Evolutionary conservation across 1,284 basidiomycete species (phyloP), one percentile per base, ranked within the genome.

Genomic region (Apiotrichum montevideense): DNA sequence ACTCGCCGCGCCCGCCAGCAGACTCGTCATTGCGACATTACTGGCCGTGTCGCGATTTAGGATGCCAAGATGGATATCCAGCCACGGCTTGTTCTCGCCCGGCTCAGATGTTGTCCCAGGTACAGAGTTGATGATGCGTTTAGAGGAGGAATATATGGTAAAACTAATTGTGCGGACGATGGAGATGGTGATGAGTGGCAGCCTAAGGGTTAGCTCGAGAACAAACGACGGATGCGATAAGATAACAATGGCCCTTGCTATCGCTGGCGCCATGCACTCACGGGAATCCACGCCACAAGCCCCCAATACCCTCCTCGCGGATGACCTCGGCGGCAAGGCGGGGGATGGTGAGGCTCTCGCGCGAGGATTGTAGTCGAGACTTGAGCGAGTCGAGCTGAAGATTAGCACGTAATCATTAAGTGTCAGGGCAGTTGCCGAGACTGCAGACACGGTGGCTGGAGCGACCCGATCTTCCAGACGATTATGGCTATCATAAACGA

Each of bases 111-210:
- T 41, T 1, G 46, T 29, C 32, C 42, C 81, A 54, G 63, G 63
- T 7, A 51, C 47, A n/a, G 67, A 58, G 54, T 85, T 84, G 66
- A 90, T 86, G 63, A 83, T 81, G 61, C 90, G 85, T 78, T 94
- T 96, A 52, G 90, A 93, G 48, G 85, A 82, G 52, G 86, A 90
- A 75, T 96, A 97, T 66, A 97, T 95, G 13, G 90, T 93, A 77
- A 97, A 96, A 49, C 90, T 94, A 35, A 72, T 88, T 80, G 81
- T 79, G 82, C 94, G 88, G 69, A 98, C 94, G 70, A 95, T 93
- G 6, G 92, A 94, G 67, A 98, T 98, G 6, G 95, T 97, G 76
- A 95, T 83, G 54, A 98, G 82, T 35, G 95, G 95, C 66, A 98
- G 91, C 82, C 90, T 73, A 57, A 13, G 8, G n/a, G 29, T 29